A percentile compares a stretch with the other conserved stretches of the same genome.
Evolutionary conservation across 768 basidiomycete species (phyloP).

Genomic region (Hemileccinum rubropunctum): DNA sequence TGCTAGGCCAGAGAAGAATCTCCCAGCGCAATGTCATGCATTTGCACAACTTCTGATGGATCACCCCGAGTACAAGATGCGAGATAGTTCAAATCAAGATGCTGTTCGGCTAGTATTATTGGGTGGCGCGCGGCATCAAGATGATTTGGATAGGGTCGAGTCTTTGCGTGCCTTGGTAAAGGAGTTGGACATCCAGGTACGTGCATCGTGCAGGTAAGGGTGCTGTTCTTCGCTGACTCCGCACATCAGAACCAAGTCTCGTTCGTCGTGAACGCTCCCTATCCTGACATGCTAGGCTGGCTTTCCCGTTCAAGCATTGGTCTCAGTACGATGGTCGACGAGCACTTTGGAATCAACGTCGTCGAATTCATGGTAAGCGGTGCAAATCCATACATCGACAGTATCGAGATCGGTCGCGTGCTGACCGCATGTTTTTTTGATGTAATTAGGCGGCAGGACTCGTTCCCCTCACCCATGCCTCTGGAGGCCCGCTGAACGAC

Average conservation of each 20-base stretch:
- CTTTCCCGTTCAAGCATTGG: conserved; percentile 79
- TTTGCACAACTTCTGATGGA: conserved; percentile 55
- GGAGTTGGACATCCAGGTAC: conserved; percentile 64
- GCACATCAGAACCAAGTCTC: conserved; percentile 57
- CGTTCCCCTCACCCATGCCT: conserved; percentile 89
- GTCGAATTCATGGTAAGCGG: conserved; percentile 91
- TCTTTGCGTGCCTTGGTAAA: conserved; percentile 54
- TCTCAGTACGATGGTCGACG: conserved; percentile 95
- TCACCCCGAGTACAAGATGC: conserved; percentile 54
- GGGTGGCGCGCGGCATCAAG: conserved; percentile 81
- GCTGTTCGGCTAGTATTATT: conserved; percentile 67
- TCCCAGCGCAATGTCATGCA: conserved; percentile 72
- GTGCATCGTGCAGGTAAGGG: conserved; percentile 12
- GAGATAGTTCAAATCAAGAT: conserved; percentile 15
- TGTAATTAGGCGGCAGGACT: conserved; percentile 80
- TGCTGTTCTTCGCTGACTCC: conserved; percentile 1
- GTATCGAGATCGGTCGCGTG: conserved; percentile 5
- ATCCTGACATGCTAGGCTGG: conserved; percentile 63
- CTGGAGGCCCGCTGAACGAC: conserved; percentile 88
- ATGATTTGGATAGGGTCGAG: conserved; percentile 69
- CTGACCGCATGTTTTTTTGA: conserved; percentile 8
- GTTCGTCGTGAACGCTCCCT: conserved; percentile 84
- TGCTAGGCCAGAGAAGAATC: conserved; percentile 90
- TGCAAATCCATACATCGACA: not conserved
- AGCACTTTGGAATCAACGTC: conserved; percentile 97